These are phyloP conservation scores for Antrodiella citrinella DNA, from an alignment of 768 basidiomycete species.

Conservation along the genomic window DNA sequence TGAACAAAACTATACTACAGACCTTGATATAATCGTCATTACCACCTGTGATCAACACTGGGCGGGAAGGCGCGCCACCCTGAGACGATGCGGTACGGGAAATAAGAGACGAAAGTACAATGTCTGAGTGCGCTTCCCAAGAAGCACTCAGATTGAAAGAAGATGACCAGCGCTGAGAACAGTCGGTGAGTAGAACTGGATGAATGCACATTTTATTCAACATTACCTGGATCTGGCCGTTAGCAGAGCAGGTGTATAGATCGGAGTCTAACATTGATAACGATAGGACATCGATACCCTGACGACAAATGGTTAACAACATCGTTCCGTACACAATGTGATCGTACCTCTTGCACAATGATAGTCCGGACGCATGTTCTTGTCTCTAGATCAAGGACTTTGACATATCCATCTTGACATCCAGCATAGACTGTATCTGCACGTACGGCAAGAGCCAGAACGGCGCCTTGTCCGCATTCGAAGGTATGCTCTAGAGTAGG, in stretches of 20 bases:
- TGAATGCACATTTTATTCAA: too few relatives aligned
- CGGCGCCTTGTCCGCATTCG: conserved; percentile 67
- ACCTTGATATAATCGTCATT: conserved; percentile 86
- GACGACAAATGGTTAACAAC: neutral
- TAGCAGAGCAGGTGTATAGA: conserved; percentile 42
- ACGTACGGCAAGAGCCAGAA: conserved; percentile 67
- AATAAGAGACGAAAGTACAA: conserved; percentile 72
- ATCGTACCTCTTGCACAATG: conserved; percentile 68
- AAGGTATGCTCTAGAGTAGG: conserved; percentile 57
- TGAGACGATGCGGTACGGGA: neutral
- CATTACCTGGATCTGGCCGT: conserved; percentile 63
- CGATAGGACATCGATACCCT: conserved; percentile 78
- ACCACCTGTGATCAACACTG: conserved; percentile 65
- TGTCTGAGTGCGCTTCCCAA: conserved; percentile 77
- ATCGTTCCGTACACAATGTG: neutral
- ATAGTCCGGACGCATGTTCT: conserved; percentile 81
- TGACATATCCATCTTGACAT: conserved; percentile 90
- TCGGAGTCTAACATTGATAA: conserved; percentile 59
- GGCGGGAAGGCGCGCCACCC: conserved; percentile 7
- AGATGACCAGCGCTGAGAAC: conserved; percentile 66
- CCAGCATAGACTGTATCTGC: conserved; percentile 87
- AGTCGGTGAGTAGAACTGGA: too few relatives aligned
- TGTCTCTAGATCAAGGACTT: conserved; percentile 87
- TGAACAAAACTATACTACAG: too few relatives aligned
- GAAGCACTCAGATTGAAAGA: conserved; percentile 80